A percentile compares a stretch with the other conserved stretches of the same genome.
These are phyloP conservation scores for Stenocarpella maydis DNA, from an alignment of 2,329 filamentous ascomycete species.

Conservation along the genomic window DNA sequence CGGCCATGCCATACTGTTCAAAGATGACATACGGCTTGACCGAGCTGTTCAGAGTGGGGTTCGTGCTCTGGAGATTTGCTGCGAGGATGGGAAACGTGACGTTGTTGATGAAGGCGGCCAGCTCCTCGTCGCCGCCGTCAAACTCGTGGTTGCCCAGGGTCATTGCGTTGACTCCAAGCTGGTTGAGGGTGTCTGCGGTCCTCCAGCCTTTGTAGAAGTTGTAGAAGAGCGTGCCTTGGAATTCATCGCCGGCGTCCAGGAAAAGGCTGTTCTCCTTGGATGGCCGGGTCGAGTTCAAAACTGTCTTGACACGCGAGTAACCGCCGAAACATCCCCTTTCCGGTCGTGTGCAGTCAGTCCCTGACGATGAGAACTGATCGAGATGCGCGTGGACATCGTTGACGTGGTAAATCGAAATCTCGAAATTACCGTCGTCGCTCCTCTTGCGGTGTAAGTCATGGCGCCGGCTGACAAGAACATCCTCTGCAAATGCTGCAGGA, in stretches of 20 bases:
- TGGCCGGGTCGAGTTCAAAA: slow-evolving; percentile 64
- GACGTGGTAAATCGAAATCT: slow-evolving; percentile 73
- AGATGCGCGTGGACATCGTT: slow-evolving; percentile 75
- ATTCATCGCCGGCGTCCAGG: slow-evolving; percentile 74
- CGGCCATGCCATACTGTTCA: slow-evolving; percentile 65
- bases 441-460: slow-evolving; percentile 56
- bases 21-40: slow-evolving; percentile 74
- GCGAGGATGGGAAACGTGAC: slow-evolving; percentile 71
- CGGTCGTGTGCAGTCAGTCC: slow-evolving; percentile 67
- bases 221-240: slow-evolving; percentile 74
- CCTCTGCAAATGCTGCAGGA: slow-evolving; percentile 45
- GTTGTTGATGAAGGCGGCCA: slow-evolving; percentile 69
- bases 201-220: slow-evolving; percentile 72
- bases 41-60: slow-evolving; percentile 66
- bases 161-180: slow-evolving; percentile 73
- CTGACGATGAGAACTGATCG: slow-evolving; percentile 68
- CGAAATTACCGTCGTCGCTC: slow-evolving; percentile 59
- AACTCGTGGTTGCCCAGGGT: slow-evolving; percentile 74
- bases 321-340: slow-evolving; percentile 69
- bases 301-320: slow-evolving; percentile 69
- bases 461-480: slow-evolving; percentile 58
- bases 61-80: slow-evolving; percentile 69
- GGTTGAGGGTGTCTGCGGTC: slow-evolving; percentile 72
- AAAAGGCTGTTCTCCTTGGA: slow-evolving; percentile 68
- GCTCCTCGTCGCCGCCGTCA: slow-evolving; percentile 68